Evolutionary conservation across 495 filamentous ascomycete species (phyloP).

Genomic region (Neurospora tetrasperma): DNA sequence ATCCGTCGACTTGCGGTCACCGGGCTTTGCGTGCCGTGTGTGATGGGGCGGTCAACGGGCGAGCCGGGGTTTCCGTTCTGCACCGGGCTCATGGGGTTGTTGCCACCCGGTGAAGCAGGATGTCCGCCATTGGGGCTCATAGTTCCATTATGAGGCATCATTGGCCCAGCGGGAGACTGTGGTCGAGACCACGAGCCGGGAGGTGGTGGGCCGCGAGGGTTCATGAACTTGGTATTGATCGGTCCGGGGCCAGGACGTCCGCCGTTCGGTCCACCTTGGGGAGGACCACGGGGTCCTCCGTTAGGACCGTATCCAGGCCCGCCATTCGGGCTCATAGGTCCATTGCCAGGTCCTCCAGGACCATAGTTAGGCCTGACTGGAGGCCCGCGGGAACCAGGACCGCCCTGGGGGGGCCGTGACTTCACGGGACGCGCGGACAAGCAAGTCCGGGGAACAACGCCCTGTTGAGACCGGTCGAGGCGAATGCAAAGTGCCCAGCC

Average conservation of each 20-base stretch:
- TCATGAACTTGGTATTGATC: neutral
- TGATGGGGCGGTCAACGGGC: neutral
- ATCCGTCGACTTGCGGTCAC: constrained; percentile 30
- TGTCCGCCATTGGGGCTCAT: constrained; percentile 10
- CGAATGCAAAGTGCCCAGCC: constrained; percentile 94
- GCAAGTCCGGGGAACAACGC: constrained; percentile 88
- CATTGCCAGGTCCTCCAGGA: neutral
- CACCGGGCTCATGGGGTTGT: neutral
- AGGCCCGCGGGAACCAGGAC: constrained; percentile 10
- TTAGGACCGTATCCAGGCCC: neutral
- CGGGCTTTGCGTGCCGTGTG: constrained; percentile 23
- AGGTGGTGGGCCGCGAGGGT: neutral
- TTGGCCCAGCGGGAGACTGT: constrained; percentile 9
- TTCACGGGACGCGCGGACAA: constrained; percentile 87
- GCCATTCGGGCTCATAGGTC: neutral
- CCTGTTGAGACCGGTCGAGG: constrained; percentile 82
- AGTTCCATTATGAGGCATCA: constrained; percentile 31
- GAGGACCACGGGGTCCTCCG: neutral
- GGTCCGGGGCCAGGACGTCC: neutral
- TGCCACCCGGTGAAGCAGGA: neutral
- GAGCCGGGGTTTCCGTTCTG: neutral
- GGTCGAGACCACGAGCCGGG: constrained; percentile 22
- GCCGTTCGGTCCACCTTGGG: constrained; percentile 19
- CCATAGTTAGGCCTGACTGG: constrained; percentile 14
- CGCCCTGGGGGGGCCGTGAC: constrained; percentile 52